Percentiles rank a stretch among this genome's conserved stretches.
Conservation (phyloP, 495 filamentous ascomycete species). For the Copromyces sp. region DNA sequence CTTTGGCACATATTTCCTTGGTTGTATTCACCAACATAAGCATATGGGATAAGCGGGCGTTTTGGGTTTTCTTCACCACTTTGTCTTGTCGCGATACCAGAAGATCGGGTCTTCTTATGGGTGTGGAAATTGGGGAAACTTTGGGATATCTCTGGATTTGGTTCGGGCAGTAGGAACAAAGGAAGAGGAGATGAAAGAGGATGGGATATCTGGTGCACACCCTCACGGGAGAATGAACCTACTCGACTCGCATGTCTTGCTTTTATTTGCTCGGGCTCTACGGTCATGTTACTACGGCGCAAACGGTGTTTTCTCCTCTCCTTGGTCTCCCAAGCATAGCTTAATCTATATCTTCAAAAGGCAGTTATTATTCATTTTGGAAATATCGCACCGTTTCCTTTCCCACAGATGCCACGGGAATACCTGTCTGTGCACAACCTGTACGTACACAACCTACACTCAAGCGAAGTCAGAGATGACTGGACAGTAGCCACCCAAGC, state of each 20-base stretch:
- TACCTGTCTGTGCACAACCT: neutral
- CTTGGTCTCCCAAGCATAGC: neutral
- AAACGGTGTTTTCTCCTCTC: neutral
- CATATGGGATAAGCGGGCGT: neutral
- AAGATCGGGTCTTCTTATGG: neutral
- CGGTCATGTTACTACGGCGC: neutral
- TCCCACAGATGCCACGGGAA: neutral
- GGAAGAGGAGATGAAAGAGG: neutral
- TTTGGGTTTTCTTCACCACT: neutral
- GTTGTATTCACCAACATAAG: neutral
- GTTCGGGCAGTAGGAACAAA: neutral
- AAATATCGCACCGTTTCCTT: neutral
- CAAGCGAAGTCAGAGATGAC: neutral
- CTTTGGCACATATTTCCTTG: neutral
- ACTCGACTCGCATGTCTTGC: neutral
- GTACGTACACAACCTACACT: neutral
- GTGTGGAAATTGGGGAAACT: neutral
- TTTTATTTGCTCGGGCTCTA: neutral
- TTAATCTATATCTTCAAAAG: neutral
- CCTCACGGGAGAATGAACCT: neutral
- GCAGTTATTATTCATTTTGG: neutral
- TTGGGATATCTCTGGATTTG: neutral
- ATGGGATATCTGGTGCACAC: neutral
- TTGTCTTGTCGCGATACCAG: neutral
- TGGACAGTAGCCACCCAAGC: neutral